These are phyloP conservation scores for Aspergillus olivimuriae DNA, from an alignment of 495 filamentous ascomycete species.

Conservation along the genomic window DNA sequence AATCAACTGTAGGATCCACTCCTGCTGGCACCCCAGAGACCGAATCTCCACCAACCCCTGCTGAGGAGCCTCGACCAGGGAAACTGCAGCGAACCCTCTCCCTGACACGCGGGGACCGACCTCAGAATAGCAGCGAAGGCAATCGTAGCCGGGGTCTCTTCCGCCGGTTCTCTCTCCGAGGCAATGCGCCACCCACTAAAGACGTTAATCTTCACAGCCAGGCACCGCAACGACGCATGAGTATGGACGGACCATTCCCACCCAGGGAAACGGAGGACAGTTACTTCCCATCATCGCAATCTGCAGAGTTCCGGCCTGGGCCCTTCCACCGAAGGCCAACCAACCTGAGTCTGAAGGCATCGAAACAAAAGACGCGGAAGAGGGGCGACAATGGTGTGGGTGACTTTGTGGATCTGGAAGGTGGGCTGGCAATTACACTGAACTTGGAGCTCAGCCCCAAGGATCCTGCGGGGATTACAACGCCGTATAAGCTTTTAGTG, in stretches of 20 bases:
- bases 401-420: conserved; percentile 57
- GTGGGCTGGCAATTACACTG: conserved; percentile 75
- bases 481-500: conserved; percentile 79
- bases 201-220: conserved; percentile 29
- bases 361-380: conserved; percentile 31
- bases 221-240: conserved; percentile 25
- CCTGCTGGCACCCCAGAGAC: conserved; percentile 56
- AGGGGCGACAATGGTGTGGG: conserved; percentile 37
- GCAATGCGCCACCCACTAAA: conserved; percentile 34
- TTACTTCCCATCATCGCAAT: conserved; percentile 31
- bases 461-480: conserved; percentile 84
- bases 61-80: conserved; percentile 41
- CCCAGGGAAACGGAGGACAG: conserved; percentile 29
- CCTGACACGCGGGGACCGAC: conserved; percentile 50
- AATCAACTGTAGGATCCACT: conserved; percentile 38
- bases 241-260: conserved; percentile 32
- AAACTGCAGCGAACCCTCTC: conserved; percentile 56
- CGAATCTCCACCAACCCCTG: conserved; percentile 17
- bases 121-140: conserved; percentile 23
- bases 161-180: conserved; percentile 44
- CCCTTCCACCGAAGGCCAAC: conserved; percentile 70
- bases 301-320: conserved; percentile 32
- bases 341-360: conserved; percentile 55
- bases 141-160: conserved; percentile 41
- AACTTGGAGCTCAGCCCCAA: conserved; percentile 80